A percentile compares a stretch with the other conserved stretches of the same genome.
Evolutionary conservation across 2,329 filamentous ascomycete species (phyloP).

Genomic region (Arachnomyces sp.): DNA sequence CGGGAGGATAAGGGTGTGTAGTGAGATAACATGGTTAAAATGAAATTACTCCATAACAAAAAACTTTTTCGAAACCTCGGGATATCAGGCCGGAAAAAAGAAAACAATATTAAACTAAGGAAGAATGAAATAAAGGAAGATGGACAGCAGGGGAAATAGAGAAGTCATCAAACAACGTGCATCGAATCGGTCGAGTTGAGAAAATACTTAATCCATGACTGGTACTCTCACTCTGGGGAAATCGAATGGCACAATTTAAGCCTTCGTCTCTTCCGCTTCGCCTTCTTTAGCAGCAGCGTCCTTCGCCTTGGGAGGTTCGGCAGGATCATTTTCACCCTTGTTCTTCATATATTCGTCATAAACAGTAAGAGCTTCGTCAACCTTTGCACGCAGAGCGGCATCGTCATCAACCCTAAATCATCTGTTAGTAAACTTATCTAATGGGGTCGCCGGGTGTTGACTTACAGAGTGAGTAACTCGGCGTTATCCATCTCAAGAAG

Average conservation of each 20-base stretch:
- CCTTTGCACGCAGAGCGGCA: slow-evolving; percentile 81
- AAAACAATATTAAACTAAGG: slow-evolving; percentile 5
- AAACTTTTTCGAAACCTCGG: slow-evolving; percentile 2
- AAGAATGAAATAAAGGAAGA: background rate
- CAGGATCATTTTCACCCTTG: slow-evolving; percentile 46
- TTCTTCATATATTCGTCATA: slow-evolving; percentile 99
- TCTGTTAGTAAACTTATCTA: slow-evolving; percentile 9
- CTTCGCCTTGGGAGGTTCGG: slow-evolving; percentile 34
- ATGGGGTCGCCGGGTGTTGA: slow-evolving; percentile 24
- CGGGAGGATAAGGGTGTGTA: too few relatives aligned
- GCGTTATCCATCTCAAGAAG: slow-evolving; percentile 97
- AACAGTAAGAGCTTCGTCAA: slow-evolving; percentile 91
- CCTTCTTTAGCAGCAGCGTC: slow-evolving; percentile 30
- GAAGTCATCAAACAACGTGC: slow-evolving; percentile 4
- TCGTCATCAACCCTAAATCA: slow-evolving; percentile 77
- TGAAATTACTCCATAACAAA: background rate
- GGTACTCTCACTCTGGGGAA: slow-evolving; percentile 12
- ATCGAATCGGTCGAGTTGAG: slow-evolving; percentile 3
- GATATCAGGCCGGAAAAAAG: slow-evolving; percentile 3
- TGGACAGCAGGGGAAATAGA: background rate
- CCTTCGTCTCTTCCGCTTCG: slow-evolving; percentile 28
- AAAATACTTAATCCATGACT: slow-evolving; percentile 7
- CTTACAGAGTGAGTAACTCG: slow-evolving; percentile 92
- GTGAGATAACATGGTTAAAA: background rate
- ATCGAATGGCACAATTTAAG: slow-evolving; percentile 10